Conservation (phyloP, 2,329 filamentous ascomycete species). For the Lasiodiplodia hormozganensis region DNA sequence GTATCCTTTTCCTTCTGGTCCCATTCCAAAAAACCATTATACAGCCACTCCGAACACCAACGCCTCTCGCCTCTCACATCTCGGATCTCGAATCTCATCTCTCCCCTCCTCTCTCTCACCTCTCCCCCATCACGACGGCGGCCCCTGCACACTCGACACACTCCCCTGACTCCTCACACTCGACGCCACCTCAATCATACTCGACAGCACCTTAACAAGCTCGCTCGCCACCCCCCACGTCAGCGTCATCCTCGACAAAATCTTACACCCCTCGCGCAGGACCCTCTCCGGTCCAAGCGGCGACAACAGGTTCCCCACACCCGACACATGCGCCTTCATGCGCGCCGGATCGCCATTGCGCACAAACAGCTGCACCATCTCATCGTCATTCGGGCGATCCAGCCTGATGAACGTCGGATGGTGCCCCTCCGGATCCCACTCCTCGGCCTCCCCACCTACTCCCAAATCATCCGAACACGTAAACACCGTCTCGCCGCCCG, state of each 20-base stretch:
- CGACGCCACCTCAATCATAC: slow-evolving; percentile 3
- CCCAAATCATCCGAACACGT: not conserved
- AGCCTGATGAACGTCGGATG: slow-evolving; percentile 56
- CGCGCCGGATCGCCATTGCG: slow-evolving; percentile 49
- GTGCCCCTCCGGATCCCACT: slow-evolving; percentile 8
- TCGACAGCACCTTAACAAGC: slow-evolving; percentile 3
- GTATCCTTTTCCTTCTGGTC: too few species aligned
- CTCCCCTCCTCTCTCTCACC: too few species aligned
- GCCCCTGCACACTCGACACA: not conserved
- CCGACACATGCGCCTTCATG: slow-evolving; percentile 60
- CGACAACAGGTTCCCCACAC: slow-evolving; percentile 58
- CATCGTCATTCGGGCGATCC: slow-evolving; percentile 64
- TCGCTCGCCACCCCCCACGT: slow-evolving; percentile 6
- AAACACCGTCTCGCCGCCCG: not conserved
- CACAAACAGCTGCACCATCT: slow-evolving; percentile 64
- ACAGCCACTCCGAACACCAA: too few species aligned
- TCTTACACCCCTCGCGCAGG: not conserved
- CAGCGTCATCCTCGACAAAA: slow-evolving; percentile 17
- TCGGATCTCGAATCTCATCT: too few species aligned
- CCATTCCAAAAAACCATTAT: too few species aligned
- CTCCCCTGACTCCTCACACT: not conserved
- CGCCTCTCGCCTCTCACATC: too few species aligned
- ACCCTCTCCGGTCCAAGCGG: not conserved
- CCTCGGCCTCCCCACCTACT: too few species aligned
- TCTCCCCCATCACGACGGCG: not conserved